These are phyloP conservation scores for Leccinellum luteum DNA, from an alignment of 768 basidiomycete species.

Conservation along the genomic window DNA sequence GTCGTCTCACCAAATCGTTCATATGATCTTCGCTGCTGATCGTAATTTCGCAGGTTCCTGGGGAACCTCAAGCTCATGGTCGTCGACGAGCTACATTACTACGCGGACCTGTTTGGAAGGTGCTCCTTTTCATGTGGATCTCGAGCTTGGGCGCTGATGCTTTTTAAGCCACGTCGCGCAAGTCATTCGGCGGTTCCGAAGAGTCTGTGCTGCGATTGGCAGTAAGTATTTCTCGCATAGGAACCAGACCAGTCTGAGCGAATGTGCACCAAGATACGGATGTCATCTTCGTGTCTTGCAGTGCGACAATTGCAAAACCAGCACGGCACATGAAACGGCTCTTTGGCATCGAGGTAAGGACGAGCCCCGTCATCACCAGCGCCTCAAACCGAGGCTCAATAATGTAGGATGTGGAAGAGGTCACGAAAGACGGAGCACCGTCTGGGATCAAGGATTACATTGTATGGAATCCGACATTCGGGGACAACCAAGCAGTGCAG, in stretches of 20 bases:
- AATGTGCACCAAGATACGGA: slow-evolving; percentile 41
- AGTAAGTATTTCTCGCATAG: slow-evolving; percentile 43
- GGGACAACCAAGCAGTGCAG: slow-evolving; percentile 51
- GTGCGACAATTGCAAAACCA: slow-evolving; percentile 83
- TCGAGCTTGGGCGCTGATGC: neutral
- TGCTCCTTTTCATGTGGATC: slow-evolving; percentile 21
- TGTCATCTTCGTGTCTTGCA: slow-evolving; percentile 76
- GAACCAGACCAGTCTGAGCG: neutral
- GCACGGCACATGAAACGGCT: slow-evolving; percentile 71
- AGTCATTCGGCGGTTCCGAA: slow-evolving; percentile 70
- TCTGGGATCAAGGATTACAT: slow-evolving; percentile 77
- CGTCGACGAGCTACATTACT: slow-evolving; percentile 88
- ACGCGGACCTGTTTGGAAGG: slow-evolving; percentile 80
- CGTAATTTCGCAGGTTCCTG: slow-evolving; percentile 52
- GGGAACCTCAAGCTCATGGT: slow-evolving; percentile 74
- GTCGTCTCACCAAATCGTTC: neutral
- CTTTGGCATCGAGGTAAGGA: slow-evolving; percentile 55
- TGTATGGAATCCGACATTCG: slow-evolving; percentile 68
- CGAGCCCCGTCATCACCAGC: neutral
- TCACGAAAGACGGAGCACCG: slow-evolving; percentile 82
- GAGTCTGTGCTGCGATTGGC: slow-evolving; percentile 74
- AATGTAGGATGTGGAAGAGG: slow-evolving; percentile 53
- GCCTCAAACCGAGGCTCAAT: neutral
- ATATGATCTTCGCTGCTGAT: slow-evolving; percentile 3
- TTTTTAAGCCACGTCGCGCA: slow-evolving; percentile 70